Base-by-base conservation (phyloP, 257 asterid genomes). In the Solanum habrochaites region DNA sequence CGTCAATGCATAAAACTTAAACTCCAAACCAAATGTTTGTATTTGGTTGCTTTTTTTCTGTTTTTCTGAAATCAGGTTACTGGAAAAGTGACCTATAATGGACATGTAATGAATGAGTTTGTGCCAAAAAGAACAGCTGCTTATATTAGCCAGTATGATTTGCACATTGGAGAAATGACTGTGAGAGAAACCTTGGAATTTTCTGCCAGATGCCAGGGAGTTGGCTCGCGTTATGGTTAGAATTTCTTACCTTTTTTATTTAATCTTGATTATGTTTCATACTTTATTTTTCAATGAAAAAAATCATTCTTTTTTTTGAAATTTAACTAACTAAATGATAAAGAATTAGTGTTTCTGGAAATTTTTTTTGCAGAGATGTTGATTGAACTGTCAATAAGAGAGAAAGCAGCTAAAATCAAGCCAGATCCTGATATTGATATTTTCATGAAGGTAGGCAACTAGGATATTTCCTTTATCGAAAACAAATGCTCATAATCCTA, bases 141-240 rank as follows among this genome's bases (percentile, higher is more conserved):
- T 3, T 94, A 93, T 72, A 91, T 94, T 83, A 92, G 98, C 83
- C 96, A 93, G 72, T 82, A 92, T 80, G 98, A 94, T 91, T 73
- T 91, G 72, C 98, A 95, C 83, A 89, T 91, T 10, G 95, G 93
- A 85, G 98, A 94, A 85, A 86, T 94, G 95, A 94, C 98, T 15
- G 98, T 94, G 2, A 90, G 92, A 88, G 98, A 94, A 85, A 94
- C 98, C 60, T 88, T 94, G 77, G 93, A 94, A 16, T 93, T 94
- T 85, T 93, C 98, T 9, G 95, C 95, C 6, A 90, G 94, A 86
- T 93, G 95, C 85, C 96, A 93, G 64, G 98, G 98, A 5, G 97
- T 93, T 35, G 98, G 98, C 58, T 90, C 94, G 7, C 93, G 94
- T 60, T 93, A 93, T 75, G 96, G 96, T 35, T 35, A 5, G 39